Conservation (phyloP, 495 filamentous ascomycete species). For the Penicillium nucicola region DNA sequence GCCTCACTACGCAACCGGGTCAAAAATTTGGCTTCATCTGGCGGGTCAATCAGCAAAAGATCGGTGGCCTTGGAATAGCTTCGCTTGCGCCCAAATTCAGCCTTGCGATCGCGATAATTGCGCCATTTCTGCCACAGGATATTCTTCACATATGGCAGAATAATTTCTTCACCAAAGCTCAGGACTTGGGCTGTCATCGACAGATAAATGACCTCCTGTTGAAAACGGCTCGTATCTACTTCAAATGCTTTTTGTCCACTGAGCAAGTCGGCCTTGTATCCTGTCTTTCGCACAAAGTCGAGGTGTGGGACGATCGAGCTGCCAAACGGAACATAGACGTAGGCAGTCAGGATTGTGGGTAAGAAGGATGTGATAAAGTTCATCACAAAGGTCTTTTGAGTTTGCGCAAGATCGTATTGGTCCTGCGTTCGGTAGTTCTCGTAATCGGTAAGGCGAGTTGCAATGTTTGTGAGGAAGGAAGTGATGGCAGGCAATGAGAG, state of each 20-base stretch:
- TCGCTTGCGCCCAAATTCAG: slow-evolving; percentile 13
- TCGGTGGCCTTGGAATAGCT: slow-evolving; percentile 28
- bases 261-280: slow-evolving; percentile 20
- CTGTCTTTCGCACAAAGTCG: slow-evolving; percentile 61
- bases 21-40: slow-evolving; percentile 75
- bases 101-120: slow-evolving; percentile 26
- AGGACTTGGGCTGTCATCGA: slow-evolving; percentile 90
- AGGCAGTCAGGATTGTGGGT: slow-evolving; percentile 87
- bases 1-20: slow-evolving; percentile 75
- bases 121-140: slow-evolving; percentile 39
- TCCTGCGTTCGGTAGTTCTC: slow-evolving; percentile 92
- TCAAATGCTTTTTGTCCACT: slow-evolving; percentile 47
- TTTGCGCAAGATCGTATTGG: slow-evolving; percentile 75
- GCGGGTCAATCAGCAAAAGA: slow-evolving; percentile 44
- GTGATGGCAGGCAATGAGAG: slow-evolving; percentile 71
- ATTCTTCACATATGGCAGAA: slow-evolving; percentile 82
- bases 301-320: slow-evolving; percentile 77
- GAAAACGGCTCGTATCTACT: slow-evolving; percentile 76
- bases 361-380: slow-evolving; percentile 97
- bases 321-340: slow-evolving; percentile 94
- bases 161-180: slow-evolving; percentile 77
- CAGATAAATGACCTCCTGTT: slow-evolving; percentile 92
- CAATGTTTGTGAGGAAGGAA: slow-evolving; percentile 68
- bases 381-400: slow-evolving; percentile 86
- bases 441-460: slow-evolving; percentile 71